These are phyloP conservation scores for Clitoria ternatea DNA, from an alignment of 306 rosid genomes.

Conservation along the genomic window DNA sequence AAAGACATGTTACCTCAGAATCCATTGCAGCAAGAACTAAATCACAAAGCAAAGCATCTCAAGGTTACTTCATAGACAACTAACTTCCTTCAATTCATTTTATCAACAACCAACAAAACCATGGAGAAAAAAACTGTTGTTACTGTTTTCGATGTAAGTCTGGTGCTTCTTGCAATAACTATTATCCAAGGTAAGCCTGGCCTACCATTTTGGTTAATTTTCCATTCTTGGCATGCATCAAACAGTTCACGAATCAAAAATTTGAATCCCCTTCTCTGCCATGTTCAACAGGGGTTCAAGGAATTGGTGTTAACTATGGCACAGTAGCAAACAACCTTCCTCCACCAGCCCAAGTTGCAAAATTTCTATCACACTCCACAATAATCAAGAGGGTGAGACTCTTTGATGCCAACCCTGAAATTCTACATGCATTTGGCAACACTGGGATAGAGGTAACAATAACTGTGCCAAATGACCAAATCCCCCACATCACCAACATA, in stretches of 20 bases:
- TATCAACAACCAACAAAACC: neutral
- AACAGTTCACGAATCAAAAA: no score
- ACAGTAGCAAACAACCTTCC: conserved; percentile 68
- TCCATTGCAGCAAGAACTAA: conserved; percentile 2
- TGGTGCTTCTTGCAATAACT: conserved; percentile 35
- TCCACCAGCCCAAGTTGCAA: conserved; percentile 52
- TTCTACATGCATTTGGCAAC: conserved; percentile 51
- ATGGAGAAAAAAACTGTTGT: conserved; percentile 34
- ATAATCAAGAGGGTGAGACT: conserved; percentile 48
- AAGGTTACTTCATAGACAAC: conserved; percentile 40
- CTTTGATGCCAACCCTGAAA: conserved; percentile 49
- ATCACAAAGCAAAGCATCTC: conserved; percentile 62
- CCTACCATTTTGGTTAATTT: neutral
- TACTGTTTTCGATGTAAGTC: neutral
- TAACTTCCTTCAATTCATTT: neutral
- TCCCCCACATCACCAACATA: conserved; percentile 48
- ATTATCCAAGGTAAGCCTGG: conserved; percentile 35
- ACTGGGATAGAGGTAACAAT: conserved; percentile 50
- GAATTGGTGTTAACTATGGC: conserved; percentile 80
- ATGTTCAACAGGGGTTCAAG: conserved; percentile 31
- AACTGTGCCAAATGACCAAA: conserved; percentile 58
- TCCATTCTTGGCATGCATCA: neutral
- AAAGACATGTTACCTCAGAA: conserved; percentile 8
- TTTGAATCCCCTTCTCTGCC: neutral
- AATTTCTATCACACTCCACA: conserved; percentile 53